Base-by-base conservation (phyloP, 768 basidiomycete species). In the Ramaria sp. region DNA sequence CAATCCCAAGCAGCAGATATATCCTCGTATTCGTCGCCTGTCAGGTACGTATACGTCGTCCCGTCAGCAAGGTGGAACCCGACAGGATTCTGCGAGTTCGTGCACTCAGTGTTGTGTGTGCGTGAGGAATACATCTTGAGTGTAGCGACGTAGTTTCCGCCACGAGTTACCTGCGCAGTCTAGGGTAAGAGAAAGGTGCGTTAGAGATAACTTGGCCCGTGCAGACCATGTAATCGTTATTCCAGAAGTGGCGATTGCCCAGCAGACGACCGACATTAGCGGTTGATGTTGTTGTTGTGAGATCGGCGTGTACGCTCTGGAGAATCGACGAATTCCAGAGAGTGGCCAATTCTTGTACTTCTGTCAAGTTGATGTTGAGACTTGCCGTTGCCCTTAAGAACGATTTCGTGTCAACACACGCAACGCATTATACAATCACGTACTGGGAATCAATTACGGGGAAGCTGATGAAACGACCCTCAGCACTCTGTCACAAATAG, bases 1-100 rank as follows among this genome's bases (percentile, higher is more conserved):
- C 86, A 88, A 66, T 88, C 83, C 85, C 84, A 85, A 1, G 80
- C 73, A 2, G 79, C 85, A 3, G 79, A 69, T 34, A 87, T 87
- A 62, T 86, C 84, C 63, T 84, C 82, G 64, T 87, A 88, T 66
- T 88, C 86, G 61, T 79, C 70, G 13, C 86, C 86, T 50, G 69
- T 68, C 22, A 83, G 63, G 66, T 86, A 86, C 0, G 81, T 86
- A 65, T 82, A 80, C 10, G 81, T 65, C 0, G 76, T 75, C 3
- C 85, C 86, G 54, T 86, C 82, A 4, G 83, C 74, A 7, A 88
- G 72, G 63, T 88, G 86, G 69, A 86, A 85, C 11, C 83, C 85
- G 17, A 78, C 67, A 7, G 79, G 82, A 59, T 86, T 86, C 63
- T 83, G 78, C 5, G 68, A 65, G 63, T 85, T 85, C n/a, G 73